These are phyloP conservation scores for Keithomyces neogunnii DNA, from an alignment of 2,329 filamentous ascomycete genomes.

Conservation along the genomic window DNA sequence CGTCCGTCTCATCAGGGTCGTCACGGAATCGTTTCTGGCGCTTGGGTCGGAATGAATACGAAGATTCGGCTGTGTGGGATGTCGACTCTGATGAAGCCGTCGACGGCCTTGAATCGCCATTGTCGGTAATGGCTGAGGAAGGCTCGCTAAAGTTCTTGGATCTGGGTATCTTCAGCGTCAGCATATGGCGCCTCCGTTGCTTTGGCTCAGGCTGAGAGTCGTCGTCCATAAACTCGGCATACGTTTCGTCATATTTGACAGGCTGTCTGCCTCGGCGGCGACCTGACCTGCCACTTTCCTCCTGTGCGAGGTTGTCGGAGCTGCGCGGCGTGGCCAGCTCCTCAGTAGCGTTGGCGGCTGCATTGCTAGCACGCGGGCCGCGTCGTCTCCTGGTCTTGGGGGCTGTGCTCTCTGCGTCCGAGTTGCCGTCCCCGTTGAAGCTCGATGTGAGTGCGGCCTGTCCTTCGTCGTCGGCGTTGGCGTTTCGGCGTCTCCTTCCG, in stretches of 20 bases:
- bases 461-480: slow-evolving; percentile 18
- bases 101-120: slow-evolving; percentile 41
- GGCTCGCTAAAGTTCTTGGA: slow-evolving; percentile 30
- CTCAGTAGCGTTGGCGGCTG: slow-evolving; percentile 15
- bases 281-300: slow-evolving; percentile 8
- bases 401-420: slow-evolving; percentile 20
- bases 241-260: slow-evolving; percentile 7
- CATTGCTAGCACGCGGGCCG: slow-evolving; percentile 17
- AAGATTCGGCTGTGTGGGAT: slow-evolving; percentile 39
- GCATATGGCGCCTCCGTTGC: slow-evolving; percentile 21
- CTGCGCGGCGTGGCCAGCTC: slow-evolving; percentile 13
- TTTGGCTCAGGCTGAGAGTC: slow-evolving; percentile 17
- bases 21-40: slow-evolving; percentile 45
- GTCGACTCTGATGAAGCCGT: slow-evolving; percentile 46
- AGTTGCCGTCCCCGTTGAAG: slow-evolving; percentile 24
- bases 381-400: slow-evolving; percentile 23
- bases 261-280: slow-evolving; percentile 10
- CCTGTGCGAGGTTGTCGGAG: slow-evolving; percentile 3
- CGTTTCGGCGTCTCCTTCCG: slow-evolving; percentile 23
- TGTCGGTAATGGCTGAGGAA: slow-evolving; percentile 26
- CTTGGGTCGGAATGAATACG: slow-evolving; percentile 46
- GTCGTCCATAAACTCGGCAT: slow-evolving; percentile 8
- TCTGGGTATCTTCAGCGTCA: slow-evolving; percentile 32
- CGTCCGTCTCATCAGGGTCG: slow-evolving; percentile 34
- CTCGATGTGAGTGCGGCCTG: slow-evolving; percentile 19